Conservation (phyloP, 2,329 filamentous ascomycete species). For the Capronia epimyces region DNA sequence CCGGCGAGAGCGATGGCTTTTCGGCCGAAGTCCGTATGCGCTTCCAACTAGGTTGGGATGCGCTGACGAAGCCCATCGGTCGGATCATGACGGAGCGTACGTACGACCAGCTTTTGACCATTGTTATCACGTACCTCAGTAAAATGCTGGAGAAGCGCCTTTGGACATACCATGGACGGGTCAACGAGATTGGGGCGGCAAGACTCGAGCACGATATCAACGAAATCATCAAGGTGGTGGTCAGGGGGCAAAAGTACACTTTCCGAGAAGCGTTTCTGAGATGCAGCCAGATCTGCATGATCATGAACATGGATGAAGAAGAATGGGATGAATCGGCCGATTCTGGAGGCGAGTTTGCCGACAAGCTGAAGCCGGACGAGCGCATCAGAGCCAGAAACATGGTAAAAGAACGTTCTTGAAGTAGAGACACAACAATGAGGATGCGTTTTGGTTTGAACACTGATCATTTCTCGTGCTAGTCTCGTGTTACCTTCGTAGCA, state of each 20-base stretch:
- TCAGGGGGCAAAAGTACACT: slow-evolving; percentile 63
- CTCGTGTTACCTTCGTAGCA: slow-evolving; percentile 4
- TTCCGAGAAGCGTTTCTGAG: slow-evolving; percentile 71
- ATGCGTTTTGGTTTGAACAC: slow-evolving; percentile 8
- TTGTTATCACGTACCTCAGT: slow-evolving; percentile 68
- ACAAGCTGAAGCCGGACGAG: slow-evolving; percentile 67
- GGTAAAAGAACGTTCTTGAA: slow-evolving; percentile 38
- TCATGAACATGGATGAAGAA: slow-evolving; percentile 92
- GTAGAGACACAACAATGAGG: not conserved
- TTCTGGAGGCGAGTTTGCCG: slow-evolving; percentile 50
- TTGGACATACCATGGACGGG: slow-evolving; percentile 70
- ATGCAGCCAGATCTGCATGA: slow-evolving; percentile 73
- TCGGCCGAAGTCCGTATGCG: slow-evolving; percentile 66
- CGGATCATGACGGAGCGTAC: slow-evolving; percentile 75
- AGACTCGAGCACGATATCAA: slow-evolving; percentile 78
- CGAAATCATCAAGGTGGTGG: slow-evolving; percentile 57
- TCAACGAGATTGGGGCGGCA: slow-evolving; percentile 75
- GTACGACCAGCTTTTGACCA: slow-evolving; percentile 68
- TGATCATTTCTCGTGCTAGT: slow-evolving; percentile 21
- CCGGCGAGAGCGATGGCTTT: slow-evolving; percentile 32
- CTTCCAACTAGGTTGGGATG: slow-evolving; percentile 81
- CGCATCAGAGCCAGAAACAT: slow-evolving; percentile 65
- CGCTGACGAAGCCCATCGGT: slow-evolving; percentile 75
- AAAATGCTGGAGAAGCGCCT: slow-evolving; percentile 81
- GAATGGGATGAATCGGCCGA: slow-evolving; percentile 73